phyloP scores from a whole-genome alignment of 2,329 filamentous ascomycete genomes.

The Dactylella cylindrospora region DNA sequence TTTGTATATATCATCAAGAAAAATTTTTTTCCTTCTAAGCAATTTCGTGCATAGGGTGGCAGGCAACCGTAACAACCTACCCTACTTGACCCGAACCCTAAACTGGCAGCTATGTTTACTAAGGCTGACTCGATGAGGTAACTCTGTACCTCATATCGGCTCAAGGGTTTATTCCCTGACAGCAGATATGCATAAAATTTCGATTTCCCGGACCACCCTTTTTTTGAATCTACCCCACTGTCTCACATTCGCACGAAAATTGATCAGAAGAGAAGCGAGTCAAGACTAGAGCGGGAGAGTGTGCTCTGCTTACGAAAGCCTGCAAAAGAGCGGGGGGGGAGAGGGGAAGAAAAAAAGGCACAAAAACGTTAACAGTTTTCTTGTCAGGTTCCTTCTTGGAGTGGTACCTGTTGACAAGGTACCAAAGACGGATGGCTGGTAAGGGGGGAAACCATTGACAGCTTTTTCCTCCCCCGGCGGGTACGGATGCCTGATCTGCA shows the following conservation, averaged over 20 bases:
- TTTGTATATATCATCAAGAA: too few species aligned
- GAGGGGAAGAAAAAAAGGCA: not conserved
- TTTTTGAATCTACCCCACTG: constrained; percentile 40
- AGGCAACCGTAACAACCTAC: too few species aligned
- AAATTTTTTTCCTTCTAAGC: too few species aligned
- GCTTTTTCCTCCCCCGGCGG: constrained; percentile 34
- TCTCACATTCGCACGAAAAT: constrained; percentile 44
- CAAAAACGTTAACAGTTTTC: too few species aligned
- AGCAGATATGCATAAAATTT: constrained; percentile 34
- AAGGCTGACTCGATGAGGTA: constrained; percentile 1
- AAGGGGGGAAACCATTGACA: too few species aligned
- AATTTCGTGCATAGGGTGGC: too few species aligned
- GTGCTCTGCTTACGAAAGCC: too few species aligned
- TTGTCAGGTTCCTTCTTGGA: too few species aligned
- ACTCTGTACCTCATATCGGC: constrained; percentile 7
- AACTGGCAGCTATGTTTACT: constrained; percentile 16
- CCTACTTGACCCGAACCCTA: constrained; percentile 8
- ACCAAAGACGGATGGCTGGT: too few species aligned
- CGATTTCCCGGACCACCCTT: constrained; percentile 16
- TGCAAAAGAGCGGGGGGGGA: not conserved
- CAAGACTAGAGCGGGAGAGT: too few species aligned
- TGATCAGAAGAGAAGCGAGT: constrained; percentile 29
- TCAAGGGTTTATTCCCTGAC: constrained; percentile 23
- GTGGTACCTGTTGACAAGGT: too few species aligned
- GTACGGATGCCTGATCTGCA: constrained; percentile 32